Percentiles rank a stretch among this genome's conserved stretches.
These are phyloP conservation scores for Papiliotrema nemorosa DNA, from an alignment of 1,284 basidiomycete genomes.

Conservation along the genomic window DNA sequence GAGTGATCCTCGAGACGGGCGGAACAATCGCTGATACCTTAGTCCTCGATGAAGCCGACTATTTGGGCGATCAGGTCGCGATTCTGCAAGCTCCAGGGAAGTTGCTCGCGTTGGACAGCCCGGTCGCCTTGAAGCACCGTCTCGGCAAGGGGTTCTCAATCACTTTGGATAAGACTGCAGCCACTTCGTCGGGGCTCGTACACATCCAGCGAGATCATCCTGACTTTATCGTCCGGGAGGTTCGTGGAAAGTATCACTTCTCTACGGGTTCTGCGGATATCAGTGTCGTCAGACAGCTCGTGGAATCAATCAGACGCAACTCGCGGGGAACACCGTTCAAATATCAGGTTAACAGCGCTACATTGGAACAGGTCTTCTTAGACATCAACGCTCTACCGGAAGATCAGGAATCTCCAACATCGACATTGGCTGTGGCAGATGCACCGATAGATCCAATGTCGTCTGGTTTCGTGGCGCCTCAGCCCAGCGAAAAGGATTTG, in stretches of 20 bases:
- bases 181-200: background rate
- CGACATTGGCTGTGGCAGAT: background rate
- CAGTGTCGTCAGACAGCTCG: conserved; percentile 55
- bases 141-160: conserved; percentile 69
- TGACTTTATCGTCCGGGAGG: background rate
- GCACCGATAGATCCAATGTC: too few species aligned
- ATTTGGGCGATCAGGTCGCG: conserved; percentile 70
- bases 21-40: conserved; percentile 4
- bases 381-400: conserved; percentile 55
- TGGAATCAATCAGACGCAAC: conserved; percentile 57
- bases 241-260: conserved; percentile 18
- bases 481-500: conserved; percentile 11
- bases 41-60: conserved; percentile 72
- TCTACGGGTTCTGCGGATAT: conserved; percentile 55
- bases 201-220: conserved; percentile 3
- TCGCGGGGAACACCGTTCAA: conserved; percentile 35
- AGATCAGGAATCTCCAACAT: background rate
- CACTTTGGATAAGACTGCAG: conserved; percentile 11
- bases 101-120: conserved; percentile 66
- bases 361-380: conserved; percentile 76
- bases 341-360: conserved; percentile 67
- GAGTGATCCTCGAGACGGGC: conserved; percentile 20
- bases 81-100: conserved; percentile 72
- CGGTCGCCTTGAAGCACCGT: conserved; percentile 66
- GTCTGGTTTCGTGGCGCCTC: background rate